A percentile compares a stretch with the other conserved stretches of the same genome.
These are phyloP conservation scores for Chalciporus chontae DNA, from an alignment of 768 basidiomycete genomes.

Conservation along the genomic window DNA sequence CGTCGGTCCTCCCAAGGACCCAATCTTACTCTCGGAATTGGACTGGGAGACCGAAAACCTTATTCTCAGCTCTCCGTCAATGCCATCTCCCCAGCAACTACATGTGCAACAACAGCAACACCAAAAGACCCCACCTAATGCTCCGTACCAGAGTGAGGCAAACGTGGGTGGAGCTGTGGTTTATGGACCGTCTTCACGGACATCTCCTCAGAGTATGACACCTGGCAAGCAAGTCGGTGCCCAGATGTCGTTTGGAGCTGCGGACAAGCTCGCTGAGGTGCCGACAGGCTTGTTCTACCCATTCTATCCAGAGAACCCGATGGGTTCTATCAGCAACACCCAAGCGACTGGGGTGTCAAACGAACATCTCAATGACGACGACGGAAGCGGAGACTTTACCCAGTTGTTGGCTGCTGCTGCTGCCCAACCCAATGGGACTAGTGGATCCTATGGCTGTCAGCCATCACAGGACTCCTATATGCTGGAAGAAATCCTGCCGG, in stretches of 20 bases:
- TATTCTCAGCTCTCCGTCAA: conserved; percentile 24
- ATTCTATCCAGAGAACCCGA: conserved; percentile 60
- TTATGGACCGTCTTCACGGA: conserved; percentile 28
- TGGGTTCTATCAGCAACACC: conserved; percentile 20
- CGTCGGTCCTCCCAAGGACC: conserved; percentile 40
- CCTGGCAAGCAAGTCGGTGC: conserved; percentile 23
- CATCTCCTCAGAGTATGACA: conserved; percentile 26
- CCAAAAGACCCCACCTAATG: conserved; percentile 35
- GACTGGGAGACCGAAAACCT: conserved; percentile 45
- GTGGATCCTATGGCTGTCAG: conserved; percentile 52
- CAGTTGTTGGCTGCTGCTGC: conserved; percentile 58
- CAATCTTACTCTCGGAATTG: conserved; percentile 38
- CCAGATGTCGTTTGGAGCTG: conserved; percentile 20
- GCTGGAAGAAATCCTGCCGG: conserved; percentile 60
- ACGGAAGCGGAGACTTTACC: conserved; percentile 40
- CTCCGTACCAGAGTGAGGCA: conserved; percentile 33
- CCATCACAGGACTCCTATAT: conserved; percentile 61
- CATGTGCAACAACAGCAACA: conserved; percentile 33
- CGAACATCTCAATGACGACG: conserved; percentile 19
- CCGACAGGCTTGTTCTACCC: conserved; percentile 74
- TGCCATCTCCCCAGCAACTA: conserved; percentile 23
- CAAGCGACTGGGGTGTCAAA: conserved; percentile 15
- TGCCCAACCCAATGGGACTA: conserved; percentile 49
- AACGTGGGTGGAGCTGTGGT: conserved; percentile 13
- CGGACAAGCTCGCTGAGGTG: conserved; percentile 55